Evolutionary conservation across 768 basidiomycete species (phyloP).

Genomic region (Rhizopogon rudus): DNA sequence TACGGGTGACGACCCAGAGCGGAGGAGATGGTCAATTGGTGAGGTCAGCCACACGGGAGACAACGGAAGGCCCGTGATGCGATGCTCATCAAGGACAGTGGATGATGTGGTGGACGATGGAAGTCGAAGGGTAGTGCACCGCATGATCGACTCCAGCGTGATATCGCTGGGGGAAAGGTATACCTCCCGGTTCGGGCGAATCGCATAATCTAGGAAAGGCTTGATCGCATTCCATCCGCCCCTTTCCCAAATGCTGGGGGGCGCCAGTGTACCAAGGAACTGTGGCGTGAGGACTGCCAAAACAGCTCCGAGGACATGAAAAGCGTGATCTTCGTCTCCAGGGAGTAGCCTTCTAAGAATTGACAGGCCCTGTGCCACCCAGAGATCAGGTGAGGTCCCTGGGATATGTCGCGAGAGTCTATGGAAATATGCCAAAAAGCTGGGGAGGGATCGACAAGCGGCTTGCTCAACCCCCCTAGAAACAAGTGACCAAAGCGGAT

Average conservation of each 20-base stretch:
- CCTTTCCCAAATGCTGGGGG: slow-evolving; percentile 42
- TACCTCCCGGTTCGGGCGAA: slow-evolving; percentile 35
- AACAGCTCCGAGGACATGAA: slow-evolving; percentile 29
- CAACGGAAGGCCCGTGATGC: slow-evolving; percentile 39
- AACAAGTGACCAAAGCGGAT: slow-evolving; percentile 43
- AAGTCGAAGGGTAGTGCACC: slow-evolving; percentile 50
- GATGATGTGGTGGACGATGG: slow-evolving; percentile 9
- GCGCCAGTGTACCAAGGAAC: slow-evolving; percentile 20
- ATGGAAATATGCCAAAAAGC: slow-evolving; percentile 50
- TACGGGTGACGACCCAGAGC: slow-evolving; percentile 67
- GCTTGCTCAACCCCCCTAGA: background rate
- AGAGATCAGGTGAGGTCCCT: slow-evolving; percentile 48
- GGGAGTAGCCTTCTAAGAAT: slow-evolving; percentile 54
- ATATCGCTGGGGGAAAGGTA: slow-evolving; percentile 47
- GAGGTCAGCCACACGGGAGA: slow-evolving; percentile 61
- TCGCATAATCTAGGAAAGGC: slow-evolving; percentile 54
- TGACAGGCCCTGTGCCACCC: slow-evolving; percentile 63
- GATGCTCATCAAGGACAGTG: slow-evolving; percentile 17
- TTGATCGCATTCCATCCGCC: slow-evolving; percentile 36
- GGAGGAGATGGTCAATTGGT: slow-evolving; percentile 74
- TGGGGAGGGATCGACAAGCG: slow-evolving; percentile 45
- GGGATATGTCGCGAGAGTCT: slow-evolving; percentile 55
- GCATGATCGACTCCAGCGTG: slow-evolving; percentile 52
- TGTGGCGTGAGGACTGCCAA: slow-evolving; percentile 14
- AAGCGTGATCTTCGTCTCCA: slow-evolving; percentile 67